Conservation (phyloP, 305 asterid genomes). For the Solanum hybrid region DNA sequence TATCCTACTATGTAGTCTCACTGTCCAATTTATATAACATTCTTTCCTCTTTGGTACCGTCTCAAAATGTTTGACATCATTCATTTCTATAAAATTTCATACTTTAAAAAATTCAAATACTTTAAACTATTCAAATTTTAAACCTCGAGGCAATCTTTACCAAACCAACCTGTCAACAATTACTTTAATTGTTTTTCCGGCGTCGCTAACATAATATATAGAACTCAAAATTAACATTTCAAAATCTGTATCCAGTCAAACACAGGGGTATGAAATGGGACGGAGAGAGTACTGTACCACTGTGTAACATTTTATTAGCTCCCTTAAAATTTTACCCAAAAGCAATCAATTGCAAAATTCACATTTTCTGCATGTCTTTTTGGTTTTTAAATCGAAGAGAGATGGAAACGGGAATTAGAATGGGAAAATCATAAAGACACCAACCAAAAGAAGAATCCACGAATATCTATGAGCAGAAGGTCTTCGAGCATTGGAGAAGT, state of each 20-base stretch:
- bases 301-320: background rate
- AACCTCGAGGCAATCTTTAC: background rate
- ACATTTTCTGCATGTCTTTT: background rate
- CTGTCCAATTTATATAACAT: background rate
- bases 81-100: background rate
- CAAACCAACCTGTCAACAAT: background rate
- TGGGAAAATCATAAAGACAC: slow-evolving; percentile 4
- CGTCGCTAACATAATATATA: background rate
- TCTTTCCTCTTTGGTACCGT: background rate
- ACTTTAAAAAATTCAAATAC: background rate
- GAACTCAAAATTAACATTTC: background rate
- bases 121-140: background rate
- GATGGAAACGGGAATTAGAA: background rate
- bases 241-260: background rate
- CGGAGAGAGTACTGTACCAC: background rate
- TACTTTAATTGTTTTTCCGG: background rate
- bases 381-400: background rate
- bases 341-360: background rate
- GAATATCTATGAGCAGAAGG: slow-evolving; percentile 18
- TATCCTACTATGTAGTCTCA: background rate
- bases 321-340: background rate
- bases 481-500: slow-evolving; percentile 21
- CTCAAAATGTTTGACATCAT: background rate
- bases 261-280: background rate
- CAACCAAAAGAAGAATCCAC: slow-evolving; percentile 45